Percentiles rank a stretch among this genome's conserved stretches.
Evolutionary conservation across 768 basidiomycete species (phyloP).

Genomic region (Lyophyllum decastes): DNA sequence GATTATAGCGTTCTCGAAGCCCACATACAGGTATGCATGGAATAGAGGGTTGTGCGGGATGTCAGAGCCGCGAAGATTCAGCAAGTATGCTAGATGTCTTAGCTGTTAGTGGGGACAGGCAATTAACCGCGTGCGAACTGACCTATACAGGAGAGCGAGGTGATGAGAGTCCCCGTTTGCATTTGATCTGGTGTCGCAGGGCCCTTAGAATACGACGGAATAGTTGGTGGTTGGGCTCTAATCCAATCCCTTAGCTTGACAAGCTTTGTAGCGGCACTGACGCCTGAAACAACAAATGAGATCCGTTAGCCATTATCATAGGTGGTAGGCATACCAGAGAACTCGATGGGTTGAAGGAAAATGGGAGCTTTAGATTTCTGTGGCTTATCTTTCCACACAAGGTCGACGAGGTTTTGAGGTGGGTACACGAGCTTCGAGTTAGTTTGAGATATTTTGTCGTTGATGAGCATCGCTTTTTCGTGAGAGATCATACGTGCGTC

Average conservation of each 20-base stretch:
- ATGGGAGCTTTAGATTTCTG: slow-evolving; percentile 62
- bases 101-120: background rate
- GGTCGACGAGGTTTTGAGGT: slow-evolving; percentile 81
- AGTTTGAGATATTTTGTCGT: slow-evolving; percentile 50
- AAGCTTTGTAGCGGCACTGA: slow-evolving; percentile 73
- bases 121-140: slow-evolving; percentile 23
- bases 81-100: slow-evolving; percentile 63
- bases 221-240: slow-evolving; percentile 52
- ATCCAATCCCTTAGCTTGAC: slow-evolving; percentile 72
- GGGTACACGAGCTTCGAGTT: slow-evolving; percentile 77
- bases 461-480: slow-evolving; percentile 64
- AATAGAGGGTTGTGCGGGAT: slow-evolving; percentile 93
- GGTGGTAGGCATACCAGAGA: slow-evolving; percentile 46
- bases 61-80: slow-evolving; percentile 89
- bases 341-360: slow-evolving; percentile 71
- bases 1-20: slow-evolving; percentile 58
- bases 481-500: slow-evolving; percentile 85
- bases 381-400: slow-evolving; percentile 81
- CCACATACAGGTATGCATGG: slow-evolving; percentile 82
- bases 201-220: slow-evolving; percentile 62
- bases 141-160: slow-evolving; percentile 74
- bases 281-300: slow-evolving; percentile 35
- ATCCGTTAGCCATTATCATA: background rate
- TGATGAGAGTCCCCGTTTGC: slow-evolving; percentile 68
- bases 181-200: slow-evolving; percentile 61